Evolutionary conservation across 2,329 filamentous ascomycete genomes (phyloP), one percentile per base, ranked within the genome.

Genomic region (Macrophomina phaseolina): DNA sequence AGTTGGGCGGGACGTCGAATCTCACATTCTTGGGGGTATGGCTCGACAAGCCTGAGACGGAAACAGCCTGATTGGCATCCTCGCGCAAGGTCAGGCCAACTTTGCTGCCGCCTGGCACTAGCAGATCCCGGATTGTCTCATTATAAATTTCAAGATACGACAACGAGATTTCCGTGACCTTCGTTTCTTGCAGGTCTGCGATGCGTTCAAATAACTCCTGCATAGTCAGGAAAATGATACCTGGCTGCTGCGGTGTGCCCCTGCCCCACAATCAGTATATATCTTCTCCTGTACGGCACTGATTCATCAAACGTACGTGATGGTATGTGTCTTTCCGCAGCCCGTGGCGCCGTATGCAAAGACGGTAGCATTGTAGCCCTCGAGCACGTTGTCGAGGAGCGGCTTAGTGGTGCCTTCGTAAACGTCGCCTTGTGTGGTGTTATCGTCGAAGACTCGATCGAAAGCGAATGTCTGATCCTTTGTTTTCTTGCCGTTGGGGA

Each of bases 81-180:
- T 99, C 95, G 56, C 95, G 90, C 48, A 99, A 85, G 90, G 95
- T 97, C 70, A 99, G 81, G 3, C 93, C 91, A 71, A 89, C 86
- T 80, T 94, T 95, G 79, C 89, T 91, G 45, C 90, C 91, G 30
- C 90, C 90, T 0, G 92, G 91, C n/a, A 95, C 90, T 51, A 99
- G 84, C 74, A 99, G 82, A 81, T 99, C 95, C 63, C 95, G 92
- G 73, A 99, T 99, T 0, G 94, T 97, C 82, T 99, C 95, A 77
- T 99, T 99, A 85, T 99, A 99, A 70, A 99, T 99, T 77, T 99
- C 95, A 45, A 99, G 86, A 75, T 98, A 99, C 0, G 94, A 97
- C 16, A 99, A 87, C 0, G 94, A 93, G 64, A 99, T 84, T 74
- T 98, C 95, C 3, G 93, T 95, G 34, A 89, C 85, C 80, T 97